Evolutionary conservation across 2,329 filamentous ascomycete genomes (phyloP).

Genomic region (Juglanconis juglandina): DNA sequence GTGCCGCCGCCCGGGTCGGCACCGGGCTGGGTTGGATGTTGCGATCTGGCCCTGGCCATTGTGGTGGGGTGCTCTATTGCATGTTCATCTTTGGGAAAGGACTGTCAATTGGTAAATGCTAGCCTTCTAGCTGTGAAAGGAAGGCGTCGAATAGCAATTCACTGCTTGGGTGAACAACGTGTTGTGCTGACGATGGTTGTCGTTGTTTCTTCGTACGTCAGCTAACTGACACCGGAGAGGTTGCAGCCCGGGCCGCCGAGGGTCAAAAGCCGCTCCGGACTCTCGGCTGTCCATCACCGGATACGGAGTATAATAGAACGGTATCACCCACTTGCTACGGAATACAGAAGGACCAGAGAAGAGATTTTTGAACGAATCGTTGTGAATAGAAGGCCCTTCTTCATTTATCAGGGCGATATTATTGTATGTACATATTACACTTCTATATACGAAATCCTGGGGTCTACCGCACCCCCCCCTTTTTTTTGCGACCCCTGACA

Average conservation of each 20-base stretch:
- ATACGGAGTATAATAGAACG: slow-evolving; percentile 1
- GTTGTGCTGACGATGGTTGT: not conserved
- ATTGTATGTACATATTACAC: slow-evolving; percentile 16
- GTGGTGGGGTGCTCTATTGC: slow-evolving; percentile 18
- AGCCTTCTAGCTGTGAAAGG: no score
- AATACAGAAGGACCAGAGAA: not conserved
- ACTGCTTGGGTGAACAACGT: no score
- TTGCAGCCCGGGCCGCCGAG: not conserved
- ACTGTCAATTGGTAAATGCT: not conserved
- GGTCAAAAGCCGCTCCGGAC: not conserved
- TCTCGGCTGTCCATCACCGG: not conserved
- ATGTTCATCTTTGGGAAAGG: slow-evolving; percentile 24
- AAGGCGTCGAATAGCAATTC: no score
- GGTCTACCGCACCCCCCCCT: not conserved
- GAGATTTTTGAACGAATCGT: not conserved
- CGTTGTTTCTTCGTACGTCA: not conserved
- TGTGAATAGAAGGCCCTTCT: slow-evolving; percentile 7
- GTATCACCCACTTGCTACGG: not conserved
- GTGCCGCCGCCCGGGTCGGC: slow-evolving; percentile 8
- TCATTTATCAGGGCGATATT: not conserved
- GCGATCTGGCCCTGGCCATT: slow-evolving; percentile 29
- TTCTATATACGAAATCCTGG: slow-evolving; percentile 14
- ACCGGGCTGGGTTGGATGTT: slow-evolving; percentile 13
- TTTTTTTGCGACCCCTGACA: not conserved
- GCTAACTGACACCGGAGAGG: not conserved